Percentiles rank a stretch among this genome's conserved stretches.
Conservation (phyloP, 352 stramenopile species). For the Pythium chondricola region DNA sequence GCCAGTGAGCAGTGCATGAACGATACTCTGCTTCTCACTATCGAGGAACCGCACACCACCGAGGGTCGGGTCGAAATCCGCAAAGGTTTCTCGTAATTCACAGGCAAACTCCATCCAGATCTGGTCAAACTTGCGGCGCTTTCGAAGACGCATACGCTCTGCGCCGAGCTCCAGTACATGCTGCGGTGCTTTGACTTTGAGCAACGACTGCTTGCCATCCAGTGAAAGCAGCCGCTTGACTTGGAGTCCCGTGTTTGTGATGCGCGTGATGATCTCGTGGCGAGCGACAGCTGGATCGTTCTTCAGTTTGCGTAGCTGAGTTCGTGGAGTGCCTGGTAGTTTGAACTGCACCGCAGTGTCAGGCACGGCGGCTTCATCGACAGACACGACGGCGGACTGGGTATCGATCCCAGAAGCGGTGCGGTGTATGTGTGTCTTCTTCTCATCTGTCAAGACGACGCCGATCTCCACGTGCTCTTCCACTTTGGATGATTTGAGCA, state of each 20-base stretch:
- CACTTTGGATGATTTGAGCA: conserved; percentile 67
- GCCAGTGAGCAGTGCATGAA: conserved; percentile 53
- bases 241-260: conserved; percentile 50
- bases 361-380: not conserved
- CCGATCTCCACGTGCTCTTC: conserved; percentile 43
- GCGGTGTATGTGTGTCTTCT: not conserved
- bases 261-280: conserved; percentile 45
- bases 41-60: conserved; percentile 59
- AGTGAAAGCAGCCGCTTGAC: conserved; percentile 71
- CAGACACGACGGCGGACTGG: conserved; percentile 4
- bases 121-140: conserved; percentile 54
- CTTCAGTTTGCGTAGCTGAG: conserved; percentile 6
- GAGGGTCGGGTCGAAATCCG: conserved; percentile 42
- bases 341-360: not conserved
- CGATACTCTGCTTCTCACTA: conserved; percentile 79
- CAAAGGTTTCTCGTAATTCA: conserved; percentile 62
- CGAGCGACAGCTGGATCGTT: conserved; percentile 18
- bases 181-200: conserved; percentile 72
- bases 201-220: conserved; percentile 64
- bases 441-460: no score
- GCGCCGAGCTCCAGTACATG: conserved; percentile 59
- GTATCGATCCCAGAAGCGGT: conserved; percentile 1
- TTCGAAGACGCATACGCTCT: conserved; percentile 59
- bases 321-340: conserved; percentile 1
- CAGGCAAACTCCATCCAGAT: conserved; percentile 79